phyloP scores from a whole-genome alignment of 371 early-diverging fungal genomes.

The Zancudomyces culisetae region DNA sequence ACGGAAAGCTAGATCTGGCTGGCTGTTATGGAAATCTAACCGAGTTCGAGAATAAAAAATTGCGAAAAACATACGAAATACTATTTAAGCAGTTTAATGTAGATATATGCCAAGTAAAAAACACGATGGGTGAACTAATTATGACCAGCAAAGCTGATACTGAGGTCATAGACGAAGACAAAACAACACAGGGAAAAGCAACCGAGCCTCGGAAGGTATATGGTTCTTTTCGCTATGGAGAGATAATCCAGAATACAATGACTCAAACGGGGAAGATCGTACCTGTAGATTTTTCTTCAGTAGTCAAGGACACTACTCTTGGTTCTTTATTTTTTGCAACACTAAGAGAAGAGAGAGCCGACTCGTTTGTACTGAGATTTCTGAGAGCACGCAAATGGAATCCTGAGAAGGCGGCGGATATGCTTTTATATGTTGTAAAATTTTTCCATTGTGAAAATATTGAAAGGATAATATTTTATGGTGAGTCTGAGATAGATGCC shows the following conservation, averaged over 20 bases:
- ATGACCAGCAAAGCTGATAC: slow-evolving; percentile 1
- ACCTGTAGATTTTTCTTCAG: slow-evolving; percentile 24
- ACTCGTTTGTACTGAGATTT: slow-evolving; percentile 32
- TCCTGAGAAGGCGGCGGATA: slow-evolving; percentile 24
- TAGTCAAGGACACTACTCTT: slow-evolving; percentile 23
- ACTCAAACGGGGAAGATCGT: slow-evolving; percentile 9
- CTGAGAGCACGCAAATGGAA: slow-evolving; percentile 41
- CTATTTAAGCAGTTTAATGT: slow-evolving; percentile 30
- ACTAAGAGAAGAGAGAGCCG: slow-evolving; percentile 29
- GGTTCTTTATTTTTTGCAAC: slow-evolving; percentile 20
- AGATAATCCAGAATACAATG: slow-evolving; percentile 28
- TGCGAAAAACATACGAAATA: slow-evolving; percentile 33
- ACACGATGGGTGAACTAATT: slow-evolving; percentile 11
- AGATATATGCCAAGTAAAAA: slow-evolving; percentile 14
- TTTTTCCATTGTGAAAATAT: slow-evolving; percentile 29
- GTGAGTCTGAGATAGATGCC: slow-evolving; percentile 23
- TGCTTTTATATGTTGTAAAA: slow-evolving; percentile 24
- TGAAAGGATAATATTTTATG: slow-evolving; percentile 21
- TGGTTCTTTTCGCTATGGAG: slow-evolving; percentile 22
- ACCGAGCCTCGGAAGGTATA: slow-evolving; percentile 21
- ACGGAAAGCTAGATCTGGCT: slow-evolving; percentile 15
- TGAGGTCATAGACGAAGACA: slow-evolving; percentile 13
- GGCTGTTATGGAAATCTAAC: slow-evolving; percentile 23
- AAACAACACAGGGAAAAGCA: slow-evolving; percentile 14
- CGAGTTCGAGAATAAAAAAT: slow-evolving; percentile 25